These are phyloP conservation scores for Fusarium solani-melongenae DNA, from an alignment of 2,329 filamentous ascomycete genomes.

Conservation along the genomic window DNA sequence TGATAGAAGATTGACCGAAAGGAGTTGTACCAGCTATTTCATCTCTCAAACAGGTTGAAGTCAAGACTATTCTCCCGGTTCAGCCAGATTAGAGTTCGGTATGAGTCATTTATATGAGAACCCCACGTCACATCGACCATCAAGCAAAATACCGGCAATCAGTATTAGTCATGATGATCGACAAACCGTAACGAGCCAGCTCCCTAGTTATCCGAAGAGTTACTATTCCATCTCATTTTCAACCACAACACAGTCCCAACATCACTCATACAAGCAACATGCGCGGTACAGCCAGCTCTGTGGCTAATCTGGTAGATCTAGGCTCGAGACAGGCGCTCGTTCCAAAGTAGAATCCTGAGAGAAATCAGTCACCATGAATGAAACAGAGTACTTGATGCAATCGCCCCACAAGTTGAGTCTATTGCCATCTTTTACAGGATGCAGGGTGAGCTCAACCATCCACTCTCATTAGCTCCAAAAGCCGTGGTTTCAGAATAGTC, in stretches of 20 bases:
- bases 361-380: no score
- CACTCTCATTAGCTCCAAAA: not conserved
- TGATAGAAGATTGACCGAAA: not conserved
- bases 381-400: no score
- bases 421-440: no score
- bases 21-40: not conserved
- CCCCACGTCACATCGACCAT: not conserved
- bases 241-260: no score
- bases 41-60: not conserved
- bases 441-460: not conserved
- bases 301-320: no score
- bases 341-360: no score
- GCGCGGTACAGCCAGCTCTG: no score
- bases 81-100: not conserved
- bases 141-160: not conserved
- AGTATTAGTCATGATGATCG: not conserved
- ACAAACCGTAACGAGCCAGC: not conserved
- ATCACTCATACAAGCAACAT: no score
- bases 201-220: not conserved
- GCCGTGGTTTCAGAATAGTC: not conserved
- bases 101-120: not conserved
- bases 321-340: no score
- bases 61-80: not conserved
- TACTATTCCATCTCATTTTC: no score
- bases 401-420: no score